phyloP scores from a whole-genome alignment of 305 asterid genomes.

The Fraxinus latifolia region DNA sequence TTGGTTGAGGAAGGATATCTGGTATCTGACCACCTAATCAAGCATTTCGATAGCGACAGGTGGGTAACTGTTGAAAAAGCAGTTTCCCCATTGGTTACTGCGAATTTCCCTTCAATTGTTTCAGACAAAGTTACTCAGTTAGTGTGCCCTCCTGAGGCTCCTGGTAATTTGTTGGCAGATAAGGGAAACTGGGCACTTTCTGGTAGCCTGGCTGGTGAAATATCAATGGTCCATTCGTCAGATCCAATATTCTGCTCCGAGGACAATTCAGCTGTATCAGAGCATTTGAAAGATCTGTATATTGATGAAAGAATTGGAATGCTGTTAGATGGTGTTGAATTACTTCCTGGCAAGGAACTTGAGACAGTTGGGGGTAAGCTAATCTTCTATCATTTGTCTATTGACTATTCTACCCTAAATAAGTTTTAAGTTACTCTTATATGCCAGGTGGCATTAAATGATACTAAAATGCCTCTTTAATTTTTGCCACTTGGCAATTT shows the following conservation, averaged over 20 bases:
- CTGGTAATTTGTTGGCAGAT: slow-evolving; percentile 86
- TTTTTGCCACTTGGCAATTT: slow-evolving; percentile 9
- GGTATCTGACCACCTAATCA: slow-evolving; percentile 88
- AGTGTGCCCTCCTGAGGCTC: slow-evolving; percentile 96
- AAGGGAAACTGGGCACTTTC: slow-evolving; percentile 40
- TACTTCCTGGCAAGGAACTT: slow-evolving; percentile 74
- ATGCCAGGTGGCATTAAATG: slow-evolving; percentile 21
- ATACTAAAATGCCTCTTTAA: slow-evolving; percentile 5
- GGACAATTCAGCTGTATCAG: slow-evolving; percentile 31
- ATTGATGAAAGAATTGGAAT: slow-evolving; percentile 78
- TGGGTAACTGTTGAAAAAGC: slow-evolving; percentile 97
- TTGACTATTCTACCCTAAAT: not conserved
- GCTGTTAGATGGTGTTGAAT: slow-evolving; percentile 55
- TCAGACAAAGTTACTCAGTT: slow-evolving; percentile 78
- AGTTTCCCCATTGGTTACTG: slow-evolving; percentile 73
- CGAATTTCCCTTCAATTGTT: slow-evolving; percentile 60
- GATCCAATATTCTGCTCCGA: slow-evolving; percentile 31
- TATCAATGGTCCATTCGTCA: slow-evolving; percentile 28
- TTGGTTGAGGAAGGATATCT: slow-evolving; percentile 83
- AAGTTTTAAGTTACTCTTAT: slow-evolving; percentile 2
- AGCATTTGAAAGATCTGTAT: slow-evolving; percentile 44
- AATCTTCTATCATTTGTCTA: slow-evolving; percentile 12
- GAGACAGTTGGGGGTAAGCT: slow-evolving; percentile 73
- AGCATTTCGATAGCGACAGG: slow-evolving; percentile 78
- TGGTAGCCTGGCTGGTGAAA: slow-evolving; percentile 38